phyloP scores from a whole-genome alignment of 495 filamentous ascomycete genomes.

The Podospora anserina region DNA sequence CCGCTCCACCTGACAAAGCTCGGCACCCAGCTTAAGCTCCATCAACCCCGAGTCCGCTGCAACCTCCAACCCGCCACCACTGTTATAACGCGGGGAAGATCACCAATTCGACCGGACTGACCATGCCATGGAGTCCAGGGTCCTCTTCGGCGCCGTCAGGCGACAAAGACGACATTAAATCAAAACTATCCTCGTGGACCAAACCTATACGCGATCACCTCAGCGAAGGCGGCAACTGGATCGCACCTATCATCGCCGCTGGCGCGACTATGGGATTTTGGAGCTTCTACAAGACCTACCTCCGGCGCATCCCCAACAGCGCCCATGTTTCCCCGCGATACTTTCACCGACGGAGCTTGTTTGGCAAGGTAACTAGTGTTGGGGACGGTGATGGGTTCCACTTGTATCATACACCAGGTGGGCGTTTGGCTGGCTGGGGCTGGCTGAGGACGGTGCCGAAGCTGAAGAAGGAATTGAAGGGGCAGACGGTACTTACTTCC shows the following conservation, averaged over 20 bases:
- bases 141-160: constrained; percentile 17
- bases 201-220: constrained; percentile 53
- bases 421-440: constrained; percentile 81
- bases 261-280: constrained; percentile 57
- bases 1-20: constrained; percentile 1
- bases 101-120: constrained; percentile 6
- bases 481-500: constrained; percentile 64
- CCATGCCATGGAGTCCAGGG: constrained; percentile 30
- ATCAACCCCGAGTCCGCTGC: neutral
- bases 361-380: constrained; percentile 86
- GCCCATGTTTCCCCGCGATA: constrained; percentile 63
- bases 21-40: neutral
- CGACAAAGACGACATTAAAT: constrained; percentile 25
- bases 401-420: constrained; percentile 90
- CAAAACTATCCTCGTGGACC: constrained; percentile 30
- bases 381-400: constrained; percentile 96
- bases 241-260: constrained; percentile 68
- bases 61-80: constrained; percentile 6
- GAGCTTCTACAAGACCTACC: constrained; percentile 65
- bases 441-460: constrained; percentile 77
- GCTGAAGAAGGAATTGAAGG: constrained; percentile 63
- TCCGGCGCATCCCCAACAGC: constrained; percentile 77
- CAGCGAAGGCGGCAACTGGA: constrained; percentile 60
- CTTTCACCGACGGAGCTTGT: constrained; percentile 68
- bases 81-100: neutral